Base-by-base conservation (phyloP, 2,329 filamentous ascomycete genomes). In the Colletotrichum tropicicola region DNA sequence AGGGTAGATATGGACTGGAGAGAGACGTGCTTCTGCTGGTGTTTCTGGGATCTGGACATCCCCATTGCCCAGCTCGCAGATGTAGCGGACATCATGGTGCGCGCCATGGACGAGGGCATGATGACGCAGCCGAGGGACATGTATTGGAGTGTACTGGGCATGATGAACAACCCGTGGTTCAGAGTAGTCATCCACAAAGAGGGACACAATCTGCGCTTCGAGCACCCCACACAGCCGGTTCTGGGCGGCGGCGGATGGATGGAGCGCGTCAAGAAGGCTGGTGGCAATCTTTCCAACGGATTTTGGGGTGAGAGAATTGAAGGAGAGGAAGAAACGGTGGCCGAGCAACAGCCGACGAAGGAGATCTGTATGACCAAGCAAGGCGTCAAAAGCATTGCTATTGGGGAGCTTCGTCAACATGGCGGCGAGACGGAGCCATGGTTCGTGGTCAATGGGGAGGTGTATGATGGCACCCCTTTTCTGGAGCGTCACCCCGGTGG, bases 101-200 rank as follows among this genome's bases (percentile, higher is more conserved):
- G 94, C 45, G 91, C 91, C 5, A 97, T 97, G 93, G 94, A 98
- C 70, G 94, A 97, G 69, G 87, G 90, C 58, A 91, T 97, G 87
- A 92, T 92, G 77, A 82, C 92, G 0, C 93, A 97, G 74, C 94
- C 94, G 5, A 86, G 92, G 66, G 94, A 98, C 72, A 96, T 97
- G 92, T 97, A 97, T 79, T 98, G 94, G 94, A 94, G 89, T 65
- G 93, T 97, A 2, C 80, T 97, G 39, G 94, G 94, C 0, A 98
- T 98, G 94, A 97, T 98, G 94, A 97, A 97, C 78, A 97, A 97
- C 71, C 92, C 93, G 0, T 98, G 94, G 94, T 98, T 91, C 76
- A 86, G 94, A 5, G 86, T 98, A 1, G 87, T 89, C 2, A 91
- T 98, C 58, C 87, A 88, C 55, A 89, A 89, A 59, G 89, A 94